Base-by-base conservation (phyloP, 208 protist genomes). In the Acanthamoeba sp. region DNA sequence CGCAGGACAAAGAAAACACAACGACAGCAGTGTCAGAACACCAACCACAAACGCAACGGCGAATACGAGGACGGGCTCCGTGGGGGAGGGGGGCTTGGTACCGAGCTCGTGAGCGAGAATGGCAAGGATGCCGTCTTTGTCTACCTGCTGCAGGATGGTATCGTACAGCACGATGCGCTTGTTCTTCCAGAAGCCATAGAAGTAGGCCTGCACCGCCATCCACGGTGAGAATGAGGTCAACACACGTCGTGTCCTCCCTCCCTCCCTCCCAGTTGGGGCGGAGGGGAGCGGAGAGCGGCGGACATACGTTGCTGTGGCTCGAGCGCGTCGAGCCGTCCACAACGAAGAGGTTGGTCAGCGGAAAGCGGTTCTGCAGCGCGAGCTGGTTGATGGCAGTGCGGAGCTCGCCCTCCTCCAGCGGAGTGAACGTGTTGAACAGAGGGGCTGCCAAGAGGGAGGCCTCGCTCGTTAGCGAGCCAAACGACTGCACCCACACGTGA, bases 181-280 rank as follows among this genome's bases (percentile, higher is more conserved):
- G 82, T 89, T 89, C 50, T 89, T 89, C 82, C 82, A 89, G 55
- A 89, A 89, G 42, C 82, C 82, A 64, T 89, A 89, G 82, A 89
- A 89, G 32, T 89, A 89, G 82, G 82, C 82, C 73, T 82, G 73
- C 38, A 24, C 1, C 1, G 20, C 1, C 24, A 16, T n/a, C 27
- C 4, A 82, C 2, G 1, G 7, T 14, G 50, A 82, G 1, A 76
- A 10, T 76, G 66, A 32, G 20, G 20, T 32, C 59, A 24, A 32
- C 59, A 34, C 20, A 34, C 20, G n/a, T n/a, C n/a, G n/a, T n/a
- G n/a, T n/a, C n/a, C n/a, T n/a, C n/a, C n/a, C n/a, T n/a, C n/a
- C n/a, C n/a, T n/a, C n/a, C n/a, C n/a, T n/a, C n/a, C n/a, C n/a
- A n/a, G n/a, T n/a, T n/a, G n/a, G 38, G 4, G 36, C 59, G 59